These are phyloP conservation scores for Paraphaeosphaeria sporulosa DNA, from an alignment of 2,329 filamentous ascomycete species.

Conservation along the genomic window DNA sequence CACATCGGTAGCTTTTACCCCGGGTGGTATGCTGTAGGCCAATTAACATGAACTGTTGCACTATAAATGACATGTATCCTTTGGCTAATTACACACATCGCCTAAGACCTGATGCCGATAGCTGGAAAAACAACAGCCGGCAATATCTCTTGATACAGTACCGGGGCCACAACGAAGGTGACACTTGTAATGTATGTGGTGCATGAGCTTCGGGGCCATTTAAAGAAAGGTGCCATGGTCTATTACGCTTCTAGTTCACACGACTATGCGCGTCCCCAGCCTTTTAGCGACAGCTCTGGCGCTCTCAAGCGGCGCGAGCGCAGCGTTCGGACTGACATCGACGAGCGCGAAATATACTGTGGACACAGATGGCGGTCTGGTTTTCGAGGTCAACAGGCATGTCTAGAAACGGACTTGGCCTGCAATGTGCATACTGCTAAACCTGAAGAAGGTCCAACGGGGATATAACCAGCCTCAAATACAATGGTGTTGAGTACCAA, in stretches of 20 bases:
- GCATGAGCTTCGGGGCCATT: neutral
- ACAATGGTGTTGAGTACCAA: conserved; percentile 33
- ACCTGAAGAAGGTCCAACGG: conserved; percentile 23
- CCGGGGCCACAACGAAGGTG: neutral
- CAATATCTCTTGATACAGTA: neutral
- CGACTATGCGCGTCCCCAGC: conserved; percentile 15
- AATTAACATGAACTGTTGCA: neutral
- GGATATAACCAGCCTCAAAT: conserved; percentile 31
- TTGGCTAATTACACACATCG: conserved; percentile 1
- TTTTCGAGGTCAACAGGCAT: conserved; percentile 28
- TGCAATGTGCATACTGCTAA: neutral
- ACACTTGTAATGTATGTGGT: neutral
- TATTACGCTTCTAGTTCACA: neutral
- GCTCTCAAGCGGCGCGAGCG: conserved; percentile 17
- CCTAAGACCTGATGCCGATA: neutral
- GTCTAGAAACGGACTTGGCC: neutral
- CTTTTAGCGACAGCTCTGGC: conserved; percentile 12
- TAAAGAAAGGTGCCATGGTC: neutral
- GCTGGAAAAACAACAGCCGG: conserved; percentile 8
- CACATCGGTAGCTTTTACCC: neutral
- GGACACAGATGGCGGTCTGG: conserved; percentile 30
- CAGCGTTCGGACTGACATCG: conserved; percentile 29
- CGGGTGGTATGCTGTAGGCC: neutral
- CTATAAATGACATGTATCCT: neutral
- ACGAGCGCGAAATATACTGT: conserved; percentile 27